phyloP scores from a whole-genome alignment of 2,329 filamentous ascomycete genomes.

The Chaetomiaceae sp. region DNA sequence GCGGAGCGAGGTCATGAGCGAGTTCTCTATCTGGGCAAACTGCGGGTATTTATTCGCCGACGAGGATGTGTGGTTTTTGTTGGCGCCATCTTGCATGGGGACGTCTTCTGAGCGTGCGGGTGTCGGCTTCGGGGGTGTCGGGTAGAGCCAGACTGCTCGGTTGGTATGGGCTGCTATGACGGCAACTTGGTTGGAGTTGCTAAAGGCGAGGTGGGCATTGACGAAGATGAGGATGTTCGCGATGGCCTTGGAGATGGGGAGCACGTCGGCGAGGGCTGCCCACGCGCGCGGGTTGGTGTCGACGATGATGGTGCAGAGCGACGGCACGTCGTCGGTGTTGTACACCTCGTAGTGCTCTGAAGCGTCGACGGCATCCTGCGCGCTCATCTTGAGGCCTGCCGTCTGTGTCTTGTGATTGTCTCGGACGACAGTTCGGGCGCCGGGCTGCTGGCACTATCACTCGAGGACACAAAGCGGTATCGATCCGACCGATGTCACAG shows the following conservation, averaged over 20 bases:
- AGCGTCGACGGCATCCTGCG: conserved; percentile 46
- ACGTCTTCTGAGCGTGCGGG: conserved; percentile 39
- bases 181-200: conserved; percentile 88
- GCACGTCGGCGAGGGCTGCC: conserved; percentile 67
- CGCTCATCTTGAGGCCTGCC: conserved; percentile 38
- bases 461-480: too few relatives aligned
- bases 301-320: conserved; percentile 83
- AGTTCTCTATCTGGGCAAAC: conserved; percentile 80
- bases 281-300: conserved; percentile 94
- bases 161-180: conserved; percentile 86
- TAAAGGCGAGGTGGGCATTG: conserved; percentile 92
- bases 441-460: neutral
- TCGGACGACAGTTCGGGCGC: neutral
- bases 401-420: neutral
- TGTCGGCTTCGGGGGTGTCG: conserved; percentile 39
- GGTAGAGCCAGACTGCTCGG: conserved; percentile 86
- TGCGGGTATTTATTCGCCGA: conserved; percentile 88
- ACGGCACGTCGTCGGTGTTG: conserved; percentile 58
- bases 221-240: conserved; percentile 91
- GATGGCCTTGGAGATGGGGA: conserved; percentile 78
- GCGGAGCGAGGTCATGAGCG: conserved; percentile 69
- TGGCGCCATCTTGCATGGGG: conserved; percentile 46
- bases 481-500: too few relatives aligned
- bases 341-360: conserved; percentile 57
- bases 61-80: conserved; percentile 27